Evolutionary conservation across 2,329 filamentous ascomycete species (phyloP), one percentile per base, ranked within the genome.

Genomic region (Fusarium annulatum): DNA sequence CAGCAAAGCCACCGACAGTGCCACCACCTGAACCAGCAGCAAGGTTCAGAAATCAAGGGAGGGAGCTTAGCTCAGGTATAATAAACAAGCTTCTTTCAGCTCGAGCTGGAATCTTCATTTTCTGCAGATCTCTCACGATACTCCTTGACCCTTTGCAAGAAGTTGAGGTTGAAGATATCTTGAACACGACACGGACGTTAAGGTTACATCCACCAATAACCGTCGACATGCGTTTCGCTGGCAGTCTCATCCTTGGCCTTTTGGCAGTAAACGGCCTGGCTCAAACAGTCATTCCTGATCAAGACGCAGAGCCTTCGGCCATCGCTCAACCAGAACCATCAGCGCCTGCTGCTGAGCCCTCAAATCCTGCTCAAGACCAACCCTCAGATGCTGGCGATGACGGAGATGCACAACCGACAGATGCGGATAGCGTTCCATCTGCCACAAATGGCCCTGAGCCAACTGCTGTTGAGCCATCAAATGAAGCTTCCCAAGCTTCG

Each of bases 1-100:
- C 62, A 53, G 60, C 65, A 59, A 53, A 70, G 71, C 62, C 68
- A 71, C 71, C 12, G 56, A 39, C 69, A 72, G 38, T 68, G 63
- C 63, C 67, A 56, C 68, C 57, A 71, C 62, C 59, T 53, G 55
- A 42, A 52, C 26, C 36, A 21, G 45, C 42, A 34, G 15, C 58
- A 64, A 49, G 61, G 64, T 38, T 52, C 19, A 46, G 15, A 53
- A 26, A n/a, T 21, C 19, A 41, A 63, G 57, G 67, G 71, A 74
- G 67, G 67, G 55, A 74, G 71, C 61, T 64, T 51, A 41, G 71
- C 28, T 34, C 33, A 48, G 8, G 21, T 41, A 66, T 65, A 71
- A 65, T 49, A 66, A 55, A 60, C 34, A 69, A 64, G 45, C 52
- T 60, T 46, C 33, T 43, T 70, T 66, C 42, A 59, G 65, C 59